Conservation (phyloP, 176 grass and related monocot species). For the Carex parvula region DNA sequence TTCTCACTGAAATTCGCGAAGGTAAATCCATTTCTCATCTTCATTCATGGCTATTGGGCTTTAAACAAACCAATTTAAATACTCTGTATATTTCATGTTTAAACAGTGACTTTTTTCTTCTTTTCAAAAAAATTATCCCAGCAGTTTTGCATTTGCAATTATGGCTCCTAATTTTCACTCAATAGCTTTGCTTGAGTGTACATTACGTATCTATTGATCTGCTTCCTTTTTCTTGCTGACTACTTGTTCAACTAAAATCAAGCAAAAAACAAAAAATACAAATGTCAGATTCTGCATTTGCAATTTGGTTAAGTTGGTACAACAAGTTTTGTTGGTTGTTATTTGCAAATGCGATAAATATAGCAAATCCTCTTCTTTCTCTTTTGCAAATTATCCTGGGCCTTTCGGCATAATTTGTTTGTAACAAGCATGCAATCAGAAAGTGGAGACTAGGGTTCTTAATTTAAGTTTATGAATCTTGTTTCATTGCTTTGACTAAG, state of each 20-base stretch:
- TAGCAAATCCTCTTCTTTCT: neutral
- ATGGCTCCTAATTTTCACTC: neutral
- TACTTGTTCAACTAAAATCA: neutral
- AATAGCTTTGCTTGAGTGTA: neutral
- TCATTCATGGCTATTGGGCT: neutral
- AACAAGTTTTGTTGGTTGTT: neutral
- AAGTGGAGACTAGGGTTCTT: neutral
- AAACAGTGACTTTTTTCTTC: neutral
- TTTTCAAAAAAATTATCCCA: neutral
- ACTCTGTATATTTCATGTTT: neutral
- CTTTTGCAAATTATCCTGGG: neutral
- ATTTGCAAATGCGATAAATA: neutral
- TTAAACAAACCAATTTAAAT: neutral
- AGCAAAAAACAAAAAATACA: neutral
- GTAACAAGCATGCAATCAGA: neutral
- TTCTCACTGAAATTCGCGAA: slow-evolving; percentile 20
- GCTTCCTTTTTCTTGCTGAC: neutral
- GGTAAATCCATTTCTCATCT: neutral
- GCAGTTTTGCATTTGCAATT: neutral
- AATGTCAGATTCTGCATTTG: neutral
- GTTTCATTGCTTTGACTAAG: neutral
- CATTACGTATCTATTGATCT: neutral
- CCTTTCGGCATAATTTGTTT: neutral
- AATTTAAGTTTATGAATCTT: neutral
- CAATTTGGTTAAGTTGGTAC: neutral